Evolutionary conservation across 495 filamentous ascomycete genomes (phyloP), one percentile per base, ranked within the genome.

Genomic region (Pseudevernia furfuracea): DNA sequence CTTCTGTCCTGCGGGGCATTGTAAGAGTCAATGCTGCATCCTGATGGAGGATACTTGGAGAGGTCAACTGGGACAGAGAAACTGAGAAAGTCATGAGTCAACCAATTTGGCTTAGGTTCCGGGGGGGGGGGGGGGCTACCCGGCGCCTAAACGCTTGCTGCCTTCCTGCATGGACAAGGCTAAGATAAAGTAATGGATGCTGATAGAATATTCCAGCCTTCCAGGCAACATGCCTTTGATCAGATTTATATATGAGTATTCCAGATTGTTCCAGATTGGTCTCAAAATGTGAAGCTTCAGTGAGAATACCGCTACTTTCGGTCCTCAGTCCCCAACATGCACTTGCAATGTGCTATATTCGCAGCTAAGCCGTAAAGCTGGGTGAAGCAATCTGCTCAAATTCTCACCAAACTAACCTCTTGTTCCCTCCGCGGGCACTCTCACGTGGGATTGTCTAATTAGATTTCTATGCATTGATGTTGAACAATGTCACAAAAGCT

Each of bases 1-100:
- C 60, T 23, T 65, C 58, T 28, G 55, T 62, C 19, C 62, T 62
- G 19, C 53, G 64, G 48, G 66, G 30, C 68, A 70, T 70, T 52
- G 30, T 34, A 21, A 17, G 5, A 14, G 5, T 36, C 44, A 59
- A 53, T 41, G 43, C 41, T 21, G 9, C 17, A 6, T 32, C 41
- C 23, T 34, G 12, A 11, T 14, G n/a, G 17, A 43, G 10, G 49
- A 56, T 9, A 36, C n/a, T n/a, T n/a, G n/a, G 23, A 12, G 5
- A 15, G 4, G 25, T 36, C 30, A 4, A 8, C n/a, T 3, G 36
- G 9, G 25, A 56, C 23, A 8, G 25, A 30, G n/a, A 41, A n/a
- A n/a, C n/a, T n/a, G n/a, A n/a, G n/a, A n/a, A n/a, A n/a, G n/a
- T n/a, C n/a, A n/a, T n/a, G n/a, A n/a, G n/a, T n/a, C n/a, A 19